phyloP scores from a whole-genome alignment of 2,329 filamentous ascomycete genomes.

The Penicillium sp. region DNA sequence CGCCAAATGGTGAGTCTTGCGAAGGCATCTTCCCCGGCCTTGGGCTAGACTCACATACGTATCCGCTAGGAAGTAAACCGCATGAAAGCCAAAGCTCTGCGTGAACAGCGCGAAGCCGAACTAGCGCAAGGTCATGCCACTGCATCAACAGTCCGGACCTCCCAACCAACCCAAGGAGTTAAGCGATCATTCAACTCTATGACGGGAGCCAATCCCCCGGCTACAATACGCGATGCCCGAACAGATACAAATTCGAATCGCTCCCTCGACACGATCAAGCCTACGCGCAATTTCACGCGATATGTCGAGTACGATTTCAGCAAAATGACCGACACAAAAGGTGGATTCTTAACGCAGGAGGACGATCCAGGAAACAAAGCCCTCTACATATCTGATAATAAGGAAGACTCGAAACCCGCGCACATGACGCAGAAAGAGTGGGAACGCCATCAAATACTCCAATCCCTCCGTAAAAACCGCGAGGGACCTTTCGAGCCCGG shows the following conservation, averaged over 20 bases:
- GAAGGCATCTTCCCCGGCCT: neutral
- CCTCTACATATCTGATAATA: conserved; percentile 52
- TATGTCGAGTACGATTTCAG: conserved; percentile 98
- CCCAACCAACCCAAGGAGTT: conserved; percentile 53
- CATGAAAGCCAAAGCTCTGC: conserved; percentile 77
- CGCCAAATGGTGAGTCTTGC: conserved; percentile 46
- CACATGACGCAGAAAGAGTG: conserved; percentile 88
- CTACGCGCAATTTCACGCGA: conserved; percentile 82
- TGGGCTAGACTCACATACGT: no score
- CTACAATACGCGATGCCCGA: conserved; percentile 65
- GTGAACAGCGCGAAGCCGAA: conserved; percentile 65
- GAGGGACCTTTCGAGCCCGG: conserved; percentile 83
- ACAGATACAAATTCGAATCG: conserved; percentile 35
- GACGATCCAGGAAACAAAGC: conserved; percentile 88
- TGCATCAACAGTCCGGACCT: conserved; percentile 27
- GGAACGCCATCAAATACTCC: conserved; percentile 74
- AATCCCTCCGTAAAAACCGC: conserved; percentile 65
- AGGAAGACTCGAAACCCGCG: conserved; percentile 63
- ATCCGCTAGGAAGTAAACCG: conserved; percentile 67
- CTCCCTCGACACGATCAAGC: conserved; percentile 54
- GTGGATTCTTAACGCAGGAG: conserved; percentile 82
- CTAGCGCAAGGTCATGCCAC: conserved; percentile 38
- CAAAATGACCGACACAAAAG: conserved; percentile 96
- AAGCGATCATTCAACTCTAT: conserved; percentile 68
- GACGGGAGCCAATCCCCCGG: conserved; percentile 47